These are phyloP conservation scores for Amphibolis antarctica DNA, from an alignment of 106 monocot species.

Conservation along the genomic window DNA sequence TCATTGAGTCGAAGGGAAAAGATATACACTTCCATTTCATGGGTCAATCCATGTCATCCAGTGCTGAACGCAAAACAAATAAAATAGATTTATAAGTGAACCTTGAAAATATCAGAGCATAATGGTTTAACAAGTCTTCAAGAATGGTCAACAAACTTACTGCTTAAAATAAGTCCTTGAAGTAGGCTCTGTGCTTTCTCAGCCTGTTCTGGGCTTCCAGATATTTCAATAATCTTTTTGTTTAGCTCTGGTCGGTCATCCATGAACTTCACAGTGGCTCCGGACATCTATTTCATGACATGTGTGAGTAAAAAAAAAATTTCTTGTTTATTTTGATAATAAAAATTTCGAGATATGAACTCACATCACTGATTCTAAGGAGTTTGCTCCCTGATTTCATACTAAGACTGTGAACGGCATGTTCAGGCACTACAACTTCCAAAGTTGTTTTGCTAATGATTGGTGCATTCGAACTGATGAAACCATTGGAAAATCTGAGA, in stretches of 20 bases:
- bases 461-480: conserved; percentile 42
- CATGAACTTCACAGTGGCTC: conserved; percentile 58
- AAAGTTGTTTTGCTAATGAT: conserved; percentile 56
- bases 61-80: conserved; percentile 1
- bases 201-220: conserved; percentile 88
- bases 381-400: conserved; percentile 87
- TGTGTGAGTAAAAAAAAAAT: neutral
- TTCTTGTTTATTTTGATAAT: neutral
- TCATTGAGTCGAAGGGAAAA: too few species aligned
- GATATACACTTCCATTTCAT: too few species aligned
- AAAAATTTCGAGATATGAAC: neutral
- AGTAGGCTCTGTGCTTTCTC: conserved; percentile 88
- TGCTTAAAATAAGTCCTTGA: conserved; percentile 91
- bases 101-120: neutral
- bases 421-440: conserved; percentile 70
- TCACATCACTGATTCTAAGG: conserved; percentile 77
- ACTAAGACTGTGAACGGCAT: conserved; percentile 62
- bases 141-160: conserved; percentile 31
- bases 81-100: neutral
- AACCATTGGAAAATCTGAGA: neutral
- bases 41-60: conserved; percentile 3
- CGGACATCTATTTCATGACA: conserved; percentile 64
- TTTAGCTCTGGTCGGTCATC: conserved; percentile 51
- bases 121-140: neutral
- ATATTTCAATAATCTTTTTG: conserved; percentile 72